These are phyloP conservation scores for Macrolepiota albuminosa DNA, from an alignment of 768 basidiomycete species.

Conservation along the genomic window DNA sequence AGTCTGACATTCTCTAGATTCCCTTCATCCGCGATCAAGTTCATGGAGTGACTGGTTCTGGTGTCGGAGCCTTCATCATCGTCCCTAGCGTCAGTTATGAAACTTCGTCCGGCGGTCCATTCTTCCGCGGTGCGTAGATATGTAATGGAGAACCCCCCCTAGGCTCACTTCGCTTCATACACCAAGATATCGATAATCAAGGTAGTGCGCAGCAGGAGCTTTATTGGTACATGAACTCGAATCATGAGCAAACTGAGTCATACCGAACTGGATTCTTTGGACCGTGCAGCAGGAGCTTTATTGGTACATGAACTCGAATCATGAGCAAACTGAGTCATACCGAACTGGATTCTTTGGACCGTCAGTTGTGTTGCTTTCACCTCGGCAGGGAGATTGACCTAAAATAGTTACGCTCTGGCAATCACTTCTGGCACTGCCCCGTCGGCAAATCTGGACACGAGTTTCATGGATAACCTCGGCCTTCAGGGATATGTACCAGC, in stretches of 20 bases:
- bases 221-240: slow-evolving; percentile 46
- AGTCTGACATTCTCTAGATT: slow-evolving; percentile 20
- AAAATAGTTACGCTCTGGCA: slow-evolving; percentile 34
- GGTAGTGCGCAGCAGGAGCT: slow-evolving; percentile 42
- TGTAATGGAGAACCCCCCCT: background rate
- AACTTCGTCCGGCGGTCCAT: slow-evolving; percentile 43
- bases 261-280: slow-evolving; percentile 45
- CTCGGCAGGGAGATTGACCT: background rate
- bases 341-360: slow-evolving; percentile 46
- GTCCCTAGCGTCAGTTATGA: slow-evolving; percentile 42
- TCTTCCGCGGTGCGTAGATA: slow-evolving; percentile 36
- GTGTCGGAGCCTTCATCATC: slow-evolving; percentile 41
- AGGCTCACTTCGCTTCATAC: background rate
- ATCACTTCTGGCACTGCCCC: slow-evolving; percentile 39
- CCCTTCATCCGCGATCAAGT: slow-evolving; percentile 49
- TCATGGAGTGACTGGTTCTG: slow-evolving; percentile 42
- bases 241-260: slow-evolving; percentile 40
- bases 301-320: slow-evolving; percentile 44
- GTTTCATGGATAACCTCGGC: slow-evolving; percentile 38
- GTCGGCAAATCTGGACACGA: slow-evolving; percentile 35
- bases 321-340: slow-evolving; percentile 41
- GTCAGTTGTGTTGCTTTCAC: slow-evolving; percentile 17
- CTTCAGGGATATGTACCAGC: slow-evolving; percentile 39
- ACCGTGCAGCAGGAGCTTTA: slow-evolving; percentile 46
- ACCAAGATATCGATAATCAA: slow-evolving; percentile 42